A percentile compares a stretch with the other conserved stretches of the same genome.
These are phyloP conservation scores for Meyerozyma carpophila DNA, from an alignment of 1,139 yeast species.

Conservation along the genomic window DNA sequence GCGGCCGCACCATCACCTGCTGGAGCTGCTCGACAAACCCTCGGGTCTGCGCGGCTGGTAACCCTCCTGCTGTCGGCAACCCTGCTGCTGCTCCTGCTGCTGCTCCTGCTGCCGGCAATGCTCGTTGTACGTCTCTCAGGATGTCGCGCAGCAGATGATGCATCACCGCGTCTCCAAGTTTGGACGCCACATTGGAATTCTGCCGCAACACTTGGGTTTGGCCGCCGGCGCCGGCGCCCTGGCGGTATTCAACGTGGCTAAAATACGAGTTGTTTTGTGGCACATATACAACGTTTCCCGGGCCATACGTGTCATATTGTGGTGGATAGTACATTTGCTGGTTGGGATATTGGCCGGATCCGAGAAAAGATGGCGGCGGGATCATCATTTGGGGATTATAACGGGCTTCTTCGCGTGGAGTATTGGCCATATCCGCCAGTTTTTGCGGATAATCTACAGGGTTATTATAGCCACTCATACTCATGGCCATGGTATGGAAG, in stretches of 20 bases:
- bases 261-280: not conserved
- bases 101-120: not conserved
- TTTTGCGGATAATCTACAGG: not conserved
- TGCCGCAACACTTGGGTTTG: not conserved
- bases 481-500: not conserved
- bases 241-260: not conserved
- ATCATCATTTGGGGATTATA: not conserved
- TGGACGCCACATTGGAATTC: not conserved
- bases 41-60: not conserved
- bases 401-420: not conserved
- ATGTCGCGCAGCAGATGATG: not conserved
- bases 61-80: no score
- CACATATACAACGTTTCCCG: not conserved
- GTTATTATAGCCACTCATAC: not conserved
- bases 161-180: not conserved
- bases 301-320: not conserved
- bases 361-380: not conserved
- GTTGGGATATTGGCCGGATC: not conserved
- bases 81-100: no score
- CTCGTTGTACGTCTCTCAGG: not conserved
- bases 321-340: not conserved
- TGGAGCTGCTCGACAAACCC: constrained; percentile 15
- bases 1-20: constrained; percentile 33
- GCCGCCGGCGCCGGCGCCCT: not conserved
- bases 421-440: not conserved